Evolutionary conservation across 805 yeast genomes (phyloP), one percentile per base, ranked within the genome.

Genomic region (Jamesozyma lodderae): DNA sequence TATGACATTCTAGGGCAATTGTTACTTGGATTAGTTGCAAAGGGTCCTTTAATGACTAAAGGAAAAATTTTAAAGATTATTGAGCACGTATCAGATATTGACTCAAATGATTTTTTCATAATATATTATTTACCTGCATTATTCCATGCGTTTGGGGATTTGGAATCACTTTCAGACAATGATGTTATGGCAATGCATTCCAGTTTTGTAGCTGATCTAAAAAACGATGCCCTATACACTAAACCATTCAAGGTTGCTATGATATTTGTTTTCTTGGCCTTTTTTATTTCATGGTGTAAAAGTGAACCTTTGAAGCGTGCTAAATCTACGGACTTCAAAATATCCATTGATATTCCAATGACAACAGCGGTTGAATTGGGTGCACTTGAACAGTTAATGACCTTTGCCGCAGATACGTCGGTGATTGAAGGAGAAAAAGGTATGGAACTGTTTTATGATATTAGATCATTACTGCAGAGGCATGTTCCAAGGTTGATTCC

Each of bases 1-100:
- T 92, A 87, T 55, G 94, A 85, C 49, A 53, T 69, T 2, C 59
- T 88, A 38, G 79, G 88, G 31, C 82, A 78, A 54, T 65, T 84
- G 1, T 62, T 81, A 6, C 73, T 57, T 47, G 79, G 81, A 2
- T 56, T 74, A 31, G 63, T 70, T 6, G 62, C 64, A 2, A 63
- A 63, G 27, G 63, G 66, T 28, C 42, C 53, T 19, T 48, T 62
- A 2, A 46, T 57, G 27, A 61, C 59, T 6, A 55, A 61, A 0
- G 57, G 67, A 4, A 70, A 70, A 33, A 37, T 50, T 11, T 28
- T 48, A 46, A 51, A 58, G 14, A 40, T 80, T 7, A 44, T 79
- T 2, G 52, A 63, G 7, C 77, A 70, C 38, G 56, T 78, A 4
- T 59, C 69, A 1, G 52, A 65, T 6, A 62, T 81, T 33, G 68